These are phyloP conservation scores for Myxozyma mucilagina DNA, from an alignment of 805 yeast species.

Conservation along the genomic window DNA sequence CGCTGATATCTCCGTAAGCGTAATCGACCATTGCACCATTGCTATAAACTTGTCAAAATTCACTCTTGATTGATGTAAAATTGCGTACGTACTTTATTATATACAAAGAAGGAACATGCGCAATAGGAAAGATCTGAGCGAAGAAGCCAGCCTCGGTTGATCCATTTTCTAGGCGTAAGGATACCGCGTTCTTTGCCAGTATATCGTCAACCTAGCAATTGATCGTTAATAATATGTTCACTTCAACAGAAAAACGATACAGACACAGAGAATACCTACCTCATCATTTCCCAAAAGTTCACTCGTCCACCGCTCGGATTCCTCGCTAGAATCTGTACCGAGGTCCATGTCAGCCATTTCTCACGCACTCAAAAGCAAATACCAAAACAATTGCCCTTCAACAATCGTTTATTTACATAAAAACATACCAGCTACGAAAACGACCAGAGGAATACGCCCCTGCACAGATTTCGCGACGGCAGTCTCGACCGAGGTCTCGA, in stretches of 20 bases:
- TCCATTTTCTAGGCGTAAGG: conserved; percentile 46
- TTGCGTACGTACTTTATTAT: conserved; percentile 44
- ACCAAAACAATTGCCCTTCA: neutral
- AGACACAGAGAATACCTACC: conserved; percentile 2
- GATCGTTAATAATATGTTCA: neutral
- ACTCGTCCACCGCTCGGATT: conserved; percentile 21
- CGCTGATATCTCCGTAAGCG: conserved; percentile 21
- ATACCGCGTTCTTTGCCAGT: conserved; percentile 41
- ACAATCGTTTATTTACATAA: neutral
- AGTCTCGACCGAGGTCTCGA: conserved; percentile 26
- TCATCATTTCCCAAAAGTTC: conserved; percentile 17
- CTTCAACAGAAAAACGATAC: neutral
- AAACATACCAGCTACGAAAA: conserved; percentile 25
- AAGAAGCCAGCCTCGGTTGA: conserved; percentile 51
- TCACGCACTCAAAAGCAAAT: neutral
- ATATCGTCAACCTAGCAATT: conserved; percentile 24
- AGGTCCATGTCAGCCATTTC: neutral
- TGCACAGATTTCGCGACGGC: conserved; percentile 28
- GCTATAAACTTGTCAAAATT: conserved; percentile 28
- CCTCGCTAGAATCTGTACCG: conserved; percentile 22
- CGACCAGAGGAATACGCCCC: conserved; percentile 22
- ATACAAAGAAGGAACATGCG: conserved; percentile 56
- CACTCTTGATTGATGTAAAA: neutral
- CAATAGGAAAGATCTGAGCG: conserved; percentile 56
- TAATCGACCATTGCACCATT: conserved; percentile 25